phyloP scores from a whole-genome alignment of 2,329 filamentous ascomycete species.

The Apiospora sp. region DNA sequence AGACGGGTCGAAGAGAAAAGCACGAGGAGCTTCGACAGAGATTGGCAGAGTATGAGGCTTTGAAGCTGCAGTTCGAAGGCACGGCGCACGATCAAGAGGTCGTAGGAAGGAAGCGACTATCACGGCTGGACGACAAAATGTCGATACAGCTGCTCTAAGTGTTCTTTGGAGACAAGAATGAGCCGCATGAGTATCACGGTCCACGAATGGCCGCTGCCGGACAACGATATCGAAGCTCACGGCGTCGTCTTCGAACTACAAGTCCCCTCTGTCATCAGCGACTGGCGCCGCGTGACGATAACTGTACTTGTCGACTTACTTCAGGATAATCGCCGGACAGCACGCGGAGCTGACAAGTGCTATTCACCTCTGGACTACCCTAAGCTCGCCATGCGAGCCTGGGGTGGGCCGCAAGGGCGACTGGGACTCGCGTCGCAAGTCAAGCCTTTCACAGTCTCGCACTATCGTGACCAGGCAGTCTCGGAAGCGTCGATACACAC shows the following conservation, averaged over 20 bases:
- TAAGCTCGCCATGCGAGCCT: too few species aligned
- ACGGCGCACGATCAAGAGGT: neutral
- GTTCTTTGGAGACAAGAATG: neutral
- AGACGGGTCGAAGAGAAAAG: constrained; percentile 17
- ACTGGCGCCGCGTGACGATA: constrained; percentile 24
- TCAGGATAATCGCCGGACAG: neutral
- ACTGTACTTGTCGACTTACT: constrained; percentile 24
- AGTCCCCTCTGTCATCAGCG: constrained; percentile 20
- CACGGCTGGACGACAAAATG: neutral
- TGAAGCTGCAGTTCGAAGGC: neutral
- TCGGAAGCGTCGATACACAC: too few species aligned
- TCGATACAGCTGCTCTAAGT: constrained; percentile 14
- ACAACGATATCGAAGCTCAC: neutral
- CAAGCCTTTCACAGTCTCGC: too few species aligned
- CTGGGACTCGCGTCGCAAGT: too few species aligned
- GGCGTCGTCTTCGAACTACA: constrained; percentile 24
- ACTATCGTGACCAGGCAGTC: too few species aligned
- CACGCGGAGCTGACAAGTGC: too few species aligned
- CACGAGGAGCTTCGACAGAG: neutral
- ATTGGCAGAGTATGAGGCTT: neutral
- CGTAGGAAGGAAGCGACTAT: neutral
- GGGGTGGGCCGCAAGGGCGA: too few species aligned
- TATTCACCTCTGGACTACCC: too few species aligned
- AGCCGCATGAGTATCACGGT: constrained; percentile 16
- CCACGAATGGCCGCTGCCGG: constrained; percentile 27